Base-by-base conservation (phyloP, 768 basidiomycete species). In the Coprinellus micaceus region DNA sequence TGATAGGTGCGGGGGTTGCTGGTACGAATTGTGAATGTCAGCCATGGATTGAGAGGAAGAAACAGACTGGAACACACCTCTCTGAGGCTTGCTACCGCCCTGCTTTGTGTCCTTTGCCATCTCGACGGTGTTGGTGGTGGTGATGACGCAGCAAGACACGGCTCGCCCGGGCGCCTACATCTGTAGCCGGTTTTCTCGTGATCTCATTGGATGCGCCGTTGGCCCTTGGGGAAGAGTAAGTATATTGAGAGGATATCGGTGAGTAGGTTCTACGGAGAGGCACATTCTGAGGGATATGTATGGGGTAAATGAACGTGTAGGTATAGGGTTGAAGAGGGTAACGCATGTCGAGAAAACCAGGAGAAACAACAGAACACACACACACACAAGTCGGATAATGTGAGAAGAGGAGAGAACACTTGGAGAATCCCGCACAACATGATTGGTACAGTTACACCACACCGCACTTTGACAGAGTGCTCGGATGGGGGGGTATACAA, bases 1-100 rank as follows among this genome's bases (percentile, higher is more conserved):
- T 79, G 48, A 79, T 64, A 22, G 66, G 54, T 0, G 64, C 11
- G 13, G 68, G 59, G 7, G 64, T 61, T 44, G 63, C 68, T 69
- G 58, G n/a, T n/a, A 29, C 28, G 37, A 50, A 29, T 22, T n/a
- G n/a, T n/a, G n/a, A 30, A 54, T 9, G 24, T 58, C 29, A 52
- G 29, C 4, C 15, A 29, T n/a, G n/a, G n/a, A 11, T 17, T n/a
- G 11, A 26, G 41, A 9, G 12, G 30, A 22, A 24, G 22, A 41
- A 22, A 3, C 30, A 7, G n/a, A 22, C 7, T 9, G 4, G 17
- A 10, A 44, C 56, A 13, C 41, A 57, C 56, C 28, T 52, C 30
- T 52, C 39, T 52, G 43, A 24, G 53, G 29, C 33, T 47, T 37
- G 40, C 24, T 25, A 12, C 37, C 21, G 26, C 1, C 26, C n/a